These are phyloP conservation scores for Aspergillus sp. DNA, from an alignment of 2,329 filamentous ascomycete species.

Conservation along the genomic window DNA sequence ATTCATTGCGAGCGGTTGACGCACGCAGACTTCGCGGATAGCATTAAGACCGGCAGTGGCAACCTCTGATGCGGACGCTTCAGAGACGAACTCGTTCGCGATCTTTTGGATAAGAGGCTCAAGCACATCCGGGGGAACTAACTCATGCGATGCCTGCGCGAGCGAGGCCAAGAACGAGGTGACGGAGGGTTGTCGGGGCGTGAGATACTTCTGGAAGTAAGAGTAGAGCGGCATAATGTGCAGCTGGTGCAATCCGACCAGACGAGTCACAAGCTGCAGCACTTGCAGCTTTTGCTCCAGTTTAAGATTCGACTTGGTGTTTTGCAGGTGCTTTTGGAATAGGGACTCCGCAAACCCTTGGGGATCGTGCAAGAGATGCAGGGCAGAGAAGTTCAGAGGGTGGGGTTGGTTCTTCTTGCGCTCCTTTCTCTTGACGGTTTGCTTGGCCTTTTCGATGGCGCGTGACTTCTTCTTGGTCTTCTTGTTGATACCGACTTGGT, in stretches of 20 bases:
- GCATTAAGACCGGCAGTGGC: constrained; percentile 87
- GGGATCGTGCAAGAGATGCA: constrained; percentile 89
- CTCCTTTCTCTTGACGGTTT: constrained; percentile 75
- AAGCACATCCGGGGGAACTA: constrained; percentile 86
- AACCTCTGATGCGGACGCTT: constrained; percentile 85
- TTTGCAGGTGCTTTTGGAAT: constrained; percentile 86
- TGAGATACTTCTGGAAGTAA: constrained; percentile 90
- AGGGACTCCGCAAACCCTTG: constrained; percentile 87
- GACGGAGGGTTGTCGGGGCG: constrained; percentile 78
- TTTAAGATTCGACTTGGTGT: constrained; percentile 73
- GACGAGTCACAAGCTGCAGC: constrained; percentile 78
- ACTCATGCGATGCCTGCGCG: constrained; percentile 81
- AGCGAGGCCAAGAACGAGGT: constrained; percentile 89
- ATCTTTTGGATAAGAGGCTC: constrained; percentile 92
- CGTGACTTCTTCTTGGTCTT: constrained; percentile 85
- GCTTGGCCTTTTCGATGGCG: constrained; percentile 69
- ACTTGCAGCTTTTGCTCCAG: constrained; percentile 87
- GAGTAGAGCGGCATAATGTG: constrained; percentile 88
- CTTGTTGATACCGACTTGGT: constrained; percentile 89
- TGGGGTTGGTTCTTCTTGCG: constrained; percentile 83
- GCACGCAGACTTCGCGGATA: constrained; percentile 85
- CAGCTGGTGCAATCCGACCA: constrained; percentile 88
- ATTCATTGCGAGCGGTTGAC: constrained; percentile 93
- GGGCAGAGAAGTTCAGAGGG: constrained; percentile 87
- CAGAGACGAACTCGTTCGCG: constrained; percentile 95